Base-by-base conservation (phyloP, 2,329 filamentous ascomycete genomes). In the Aspergillus pseudoviridinutans region DNA sequence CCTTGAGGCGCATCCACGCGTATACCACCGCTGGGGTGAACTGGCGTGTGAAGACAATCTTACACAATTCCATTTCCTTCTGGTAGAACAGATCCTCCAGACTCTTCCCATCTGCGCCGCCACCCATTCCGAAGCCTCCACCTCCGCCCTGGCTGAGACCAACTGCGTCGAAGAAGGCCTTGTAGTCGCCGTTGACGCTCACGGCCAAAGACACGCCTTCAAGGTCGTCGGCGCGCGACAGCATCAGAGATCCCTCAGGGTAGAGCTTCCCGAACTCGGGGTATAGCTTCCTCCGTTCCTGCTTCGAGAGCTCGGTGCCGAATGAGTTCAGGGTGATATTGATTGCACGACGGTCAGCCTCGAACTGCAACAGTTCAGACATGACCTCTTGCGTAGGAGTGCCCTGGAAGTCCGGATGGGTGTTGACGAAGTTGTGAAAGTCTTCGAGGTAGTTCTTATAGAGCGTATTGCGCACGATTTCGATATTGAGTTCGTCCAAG, bases 401-500 rank as follows among this genome's bases (percentile, higher is more conserved):
- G 41, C 91, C 90, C 41, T 84, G 82, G 78, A 97, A 89, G 46
- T 96, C 93, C 0, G 92, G 82, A 70, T 96, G 85, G 9, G 87
- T 89, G 78, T 93, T 96, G 77, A 97, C 89, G 74, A 97, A 99
- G 64, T 89, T 84, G 80, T 97, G 86, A 76, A 99, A 99, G 74
- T 97, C 94, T 74, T 99, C 94, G 7, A 99, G 84, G 74, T 99
- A 99, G 81, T 97, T 97, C 84, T 99, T 99, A 83, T 97, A 99
- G 38, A 99, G 82, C 0, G 92, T 99, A 78, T 99, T 99, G 63
- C 95, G 89, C 58, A 99, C 90, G 75, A 99, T 99, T 79, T 99
- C 94, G 68, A 99, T 99, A 79, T 99, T 99, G 70, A 99, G 82
- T 80, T 99, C 95, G 77, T 99, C 94, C 51, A 99, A 83, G 73